A percentile compares a stretch with the other conserved stretches of the same genome.
Evolutionary conservation across 805 yeast species (phyloP).

Genomic region (Candida rishiriensis): DNA sequence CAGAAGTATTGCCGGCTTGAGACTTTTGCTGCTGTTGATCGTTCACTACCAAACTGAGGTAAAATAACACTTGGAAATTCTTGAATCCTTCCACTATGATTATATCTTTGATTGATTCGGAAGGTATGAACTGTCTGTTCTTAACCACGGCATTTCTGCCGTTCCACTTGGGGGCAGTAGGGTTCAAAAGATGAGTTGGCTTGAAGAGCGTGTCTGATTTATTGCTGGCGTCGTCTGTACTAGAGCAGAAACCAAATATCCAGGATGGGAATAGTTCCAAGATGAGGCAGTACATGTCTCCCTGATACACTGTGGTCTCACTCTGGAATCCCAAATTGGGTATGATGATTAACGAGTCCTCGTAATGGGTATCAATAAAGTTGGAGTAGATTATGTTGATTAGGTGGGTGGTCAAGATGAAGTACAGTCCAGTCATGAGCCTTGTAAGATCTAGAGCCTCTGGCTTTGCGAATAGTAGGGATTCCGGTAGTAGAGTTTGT

Average conservation of each 20-base stretch:
- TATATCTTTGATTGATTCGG: constrained; percentile 53
- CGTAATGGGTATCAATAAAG: constrained; percentile 29
- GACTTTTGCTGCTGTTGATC: constrained; percentile 16
- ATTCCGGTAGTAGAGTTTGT: neutral
- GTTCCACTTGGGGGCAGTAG: constrained; percentile 1
- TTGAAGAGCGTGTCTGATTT: neutral
- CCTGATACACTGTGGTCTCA: constrained; percentile 31
- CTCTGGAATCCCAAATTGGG: constrained; percentile 46
- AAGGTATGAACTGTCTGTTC: constrained; percentile 46
- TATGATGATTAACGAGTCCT: constrained; percentile 42
- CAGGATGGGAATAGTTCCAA: constrained; percentile 1
- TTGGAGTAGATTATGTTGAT: constrained; percentile 14
- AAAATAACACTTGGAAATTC: constrained; percentile 61
- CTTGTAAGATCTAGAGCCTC: neutral
- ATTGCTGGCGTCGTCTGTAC: neutral
- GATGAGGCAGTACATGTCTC: constrained; percentile 10
- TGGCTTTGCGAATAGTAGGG: neutral
- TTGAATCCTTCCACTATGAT: constrained; percentile 74
- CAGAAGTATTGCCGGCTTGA: no score
- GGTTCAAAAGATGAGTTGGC: neutral
- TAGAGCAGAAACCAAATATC: neutral
- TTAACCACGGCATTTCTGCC: neutral
- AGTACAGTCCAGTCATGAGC: neutral
- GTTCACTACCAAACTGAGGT: constrained; percentile 55
- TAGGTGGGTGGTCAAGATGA: neutral